Conservation (phyloP, 768 basidiomycete species). For the Amyloporia xantha region DNA sequence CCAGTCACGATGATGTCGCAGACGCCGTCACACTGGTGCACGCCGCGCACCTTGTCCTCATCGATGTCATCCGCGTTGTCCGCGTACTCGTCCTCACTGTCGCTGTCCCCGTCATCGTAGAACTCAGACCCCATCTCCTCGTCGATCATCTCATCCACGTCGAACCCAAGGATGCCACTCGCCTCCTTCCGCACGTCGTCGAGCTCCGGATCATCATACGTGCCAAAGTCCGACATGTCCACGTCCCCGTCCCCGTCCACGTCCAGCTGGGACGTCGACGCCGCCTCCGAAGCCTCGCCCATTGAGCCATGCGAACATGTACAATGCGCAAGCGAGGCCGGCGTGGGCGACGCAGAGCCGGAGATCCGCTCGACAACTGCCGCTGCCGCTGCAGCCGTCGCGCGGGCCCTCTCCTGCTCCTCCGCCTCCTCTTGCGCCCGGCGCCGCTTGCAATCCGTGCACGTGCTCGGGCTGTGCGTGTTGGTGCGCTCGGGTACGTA, state of each 20-base stretch:
- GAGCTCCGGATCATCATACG: conserved; percentile 3
- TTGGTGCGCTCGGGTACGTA: conserved; percentile 32
- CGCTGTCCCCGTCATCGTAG: background rate
- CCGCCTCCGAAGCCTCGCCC: conserved; percentile 10
- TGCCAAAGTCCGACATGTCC: conserved; percentile 7
- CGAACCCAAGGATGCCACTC: background rate
- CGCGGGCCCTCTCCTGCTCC: conserved; percentile 3
- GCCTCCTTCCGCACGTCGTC: background rate
- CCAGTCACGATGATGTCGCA: conserved; percentile 58
- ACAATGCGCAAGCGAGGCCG: background rate
- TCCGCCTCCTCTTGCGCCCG: conserved; percentile 7
- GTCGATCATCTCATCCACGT: conserved; percentile 17
- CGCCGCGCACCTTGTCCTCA: conserved; percentile 23
- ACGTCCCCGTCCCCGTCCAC: conserved; percentile 23
- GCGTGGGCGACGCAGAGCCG: too few relatives aligned
- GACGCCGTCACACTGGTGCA: conserved; percentile 42
- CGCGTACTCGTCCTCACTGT: conserved; percentile 1
- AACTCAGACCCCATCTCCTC: conserved; percentile 12
- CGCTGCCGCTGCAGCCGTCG: too few relatives aligned
- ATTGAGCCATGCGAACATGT: background rate
- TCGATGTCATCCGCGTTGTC: conserved; percentile 10
- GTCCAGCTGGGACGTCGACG: too few relatives aligned
- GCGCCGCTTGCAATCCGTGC: conserved; percentile 18
- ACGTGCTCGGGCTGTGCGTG: conserved; percentile 37
- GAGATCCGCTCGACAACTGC: too few relatives aligned